These are phyloP conservation scores for Allomyces javanicus DNA, from an alignment of 192 early-diverging fungal genomes.

Conservation along the genomic window DNA sequence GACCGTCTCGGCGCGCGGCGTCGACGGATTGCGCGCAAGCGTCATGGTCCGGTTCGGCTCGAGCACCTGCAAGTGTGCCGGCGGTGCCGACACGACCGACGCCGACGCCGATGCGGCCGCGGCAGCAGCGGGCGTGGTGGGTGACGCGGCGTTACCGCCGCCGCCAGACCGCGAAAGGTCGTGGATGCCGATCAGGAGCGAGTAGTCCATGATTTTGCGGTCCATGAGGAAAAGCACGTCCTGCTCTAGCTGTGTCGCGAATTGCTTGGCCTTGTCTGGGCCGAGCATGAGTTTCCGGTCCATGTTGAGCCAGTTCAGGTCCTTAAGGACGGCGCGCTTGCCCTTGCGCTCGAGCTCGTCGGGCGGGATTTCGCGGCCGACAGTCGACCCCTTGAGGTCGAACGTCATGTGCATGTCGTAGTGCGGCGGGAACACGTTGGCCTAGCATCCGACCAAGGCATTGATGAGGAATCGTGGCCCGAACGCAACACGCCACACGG, in stretches of 20 bases:
- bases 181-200: constrained; percentile 80
- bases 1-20: background rate
- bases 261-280: constrained; percentile 49
- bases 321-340: constrained; percentile 72
- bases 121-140: too few species aligned
- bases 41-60: background rate
- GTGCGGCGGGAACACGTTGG: constrained; percentile 92
- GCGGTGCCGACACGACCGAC: background rate
- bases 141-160: background rate
- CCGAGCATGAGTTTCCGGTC: constrained; percentile 60
- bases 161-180: constrained; percentile 59
- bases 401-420: constrained; percentile 91
- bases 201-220: constrained; percentile 94
- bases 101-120: constrained; percentile 33
- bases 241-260: constrained; percentile 66
- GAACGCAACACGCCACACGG: too few species aligned
- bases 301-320: constrained; percentile 80
- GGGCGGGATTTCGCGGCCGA: constrained; percentile 61
- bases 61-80: background rate
- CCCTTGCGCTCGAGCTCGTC: constrained; percentile 60
- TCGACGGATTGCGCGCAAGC: background rate
- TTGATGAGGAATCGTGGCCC: too few species aligned
- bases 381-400: constrained; percentile 86
- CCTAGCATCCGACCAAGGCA: too few species aligned
- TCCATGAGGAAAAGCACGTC: constrained; percentile 34